Percentiles rank a stretch among this genome's conserved stretches.
These are phyloP conservation scores for Tylopilus sp. DNA, from an alignment of 768 basidiomycete genomes.

Conservation along the genomic window DNA sequence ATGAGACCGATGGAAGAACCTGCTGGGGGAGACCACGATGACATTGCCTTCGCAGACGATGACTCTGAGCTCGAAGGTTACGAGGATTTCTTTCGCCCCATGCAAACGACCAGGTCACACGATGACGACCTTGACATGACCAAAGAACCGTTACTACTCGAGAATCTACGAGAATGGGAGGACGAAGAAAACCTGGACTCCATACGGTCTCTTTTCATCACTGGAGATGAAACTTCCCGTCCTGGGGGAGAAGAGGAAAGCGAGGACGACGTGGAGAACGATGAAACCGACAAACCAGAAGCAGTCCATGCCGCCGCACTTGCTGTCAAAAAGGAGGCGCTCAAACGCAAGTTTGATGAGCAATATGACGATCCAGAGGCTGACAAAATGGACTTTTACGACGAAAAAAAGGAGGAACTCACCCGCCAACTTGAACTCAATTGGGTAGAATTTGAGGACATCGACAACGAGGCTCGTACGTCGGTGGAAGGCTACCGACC, in stretches of 20 bases:
- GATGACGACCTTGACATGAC: slow-evolving; percentile 63
- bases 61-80: slow-evolving; percentile 68
- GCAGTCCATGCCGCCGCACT: slow-evolving; percentile 50
- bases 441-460: slow-evolving; percentile 76
- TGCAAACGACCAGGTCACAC: slow-evolving; percentile 36
- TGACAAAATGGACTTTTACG: slow-evolving; percentile 83
- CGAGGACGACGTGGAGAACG: slow-evolving; percentile 38
- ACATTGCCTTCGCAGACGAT: slow-evolving; percentile 70
- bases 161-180: slow-evolving; percentile 71
- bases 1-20: too few species aligned
- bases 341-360: slow-evolving; percentile 95
- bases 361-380: slow-evolving; percentile 90
- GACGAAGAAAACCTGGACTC: slow-evolving; percentile 83
- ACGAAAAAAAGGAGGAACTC: slow-evolving; percentile 90
- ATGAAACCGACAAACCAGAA: slow-evolving; percentile 29
- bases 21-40: too few species aligned
- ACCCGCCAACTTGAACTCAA: slow-evolving; percentile 76
- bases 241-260: slow-evolving; percentile 39
- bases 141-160: slow-evolving; percentile 53
- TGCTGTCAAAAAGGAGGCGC: slow-evolving; percentile 81
- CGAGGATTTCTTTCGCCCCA: slow-evolving; percentile 69
- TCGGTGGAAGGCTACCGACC: slow-evolving; percentile 89
- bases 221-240: slow-evolving; percentile 45
- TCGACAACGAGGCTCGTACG: slow-evolving; percentile 73
- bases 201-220: slow-evolving; percentile 87